Evolutionary conservation across 495 filamentous ascomycete genomes (phyloP).

Genomic region (Aspergillus funiculosus): DNA sequence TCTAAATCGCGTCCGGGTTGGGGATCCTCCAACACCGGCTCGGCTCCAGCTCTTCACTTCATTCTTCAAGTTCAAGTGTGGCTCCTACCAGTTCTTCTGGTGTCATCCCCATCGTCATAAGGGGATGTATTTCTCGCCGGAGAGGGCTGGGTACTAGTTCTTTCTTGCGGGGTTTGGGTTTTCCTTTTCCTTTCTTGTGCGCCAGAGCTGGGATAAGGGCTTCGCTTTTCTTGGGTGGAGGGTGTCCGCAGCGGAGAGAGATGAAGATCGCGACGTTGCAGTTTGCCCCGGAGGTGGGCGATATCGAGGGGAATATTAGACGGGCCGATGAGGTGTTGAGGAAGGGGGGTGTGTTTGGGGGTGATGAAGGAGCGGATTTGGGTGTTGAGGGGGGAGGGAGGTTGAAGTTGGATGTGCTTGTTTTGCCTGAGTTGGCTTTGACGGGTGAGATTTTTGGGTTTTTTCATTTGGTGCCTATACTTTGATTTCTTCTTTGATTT

Average conservation of each 20-base stretch:
- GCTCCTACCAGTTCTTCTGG: not conserved
- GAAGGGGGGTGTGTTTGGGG: slow-evolving; percentile 21
- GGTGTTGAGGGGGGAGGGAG: slow-evolving; percentile 18
- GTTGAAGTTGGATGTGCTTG: slow-evolving; percentile 51
- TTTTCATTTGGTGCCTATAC: slow-evolving; percentile 3
- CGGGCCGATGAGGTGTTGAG: slow-evolving; percentile 67
- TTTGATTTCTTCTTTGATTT: not conserved
- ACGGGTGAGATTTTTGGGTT: slow-evolving; percentile 53
- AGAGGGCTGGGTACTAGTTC: not conserved
- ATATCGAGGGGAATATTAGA: slow-evolving; percentile 68
- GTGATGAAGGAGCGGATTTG: slow-evolving; percentile 6
- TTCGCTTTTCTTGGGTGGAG: not conserved
- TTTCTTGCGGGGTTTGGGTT: not conserved
- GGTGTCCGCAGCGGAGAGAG: slow-evolving; percentile 6
- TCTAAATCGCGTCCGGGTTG: not conserved
- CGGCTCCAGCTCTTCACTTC: not conserved
- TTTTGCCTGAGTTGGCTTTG: slow-evolving; percentile 86
- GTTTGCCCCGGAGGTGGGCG: slow-evolving; percentile 66
- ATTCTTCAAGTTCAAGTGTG: not conserved
- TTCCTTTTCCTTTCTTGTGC: not conserved
- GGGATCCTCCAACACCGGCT: not conserved
- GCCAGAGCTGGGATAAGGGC: not conserved
- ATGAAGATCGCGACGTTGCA: slow-evolving; percentile 85
- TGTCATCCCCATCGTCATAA: not conserved
- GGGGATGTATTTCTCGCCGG: not conserved